These are phyloP conservation scores for Phialophora expanda DNA, from an alignment of 2,329 filamentous ascomycete species.

Conservation along the genomic window DNA sequence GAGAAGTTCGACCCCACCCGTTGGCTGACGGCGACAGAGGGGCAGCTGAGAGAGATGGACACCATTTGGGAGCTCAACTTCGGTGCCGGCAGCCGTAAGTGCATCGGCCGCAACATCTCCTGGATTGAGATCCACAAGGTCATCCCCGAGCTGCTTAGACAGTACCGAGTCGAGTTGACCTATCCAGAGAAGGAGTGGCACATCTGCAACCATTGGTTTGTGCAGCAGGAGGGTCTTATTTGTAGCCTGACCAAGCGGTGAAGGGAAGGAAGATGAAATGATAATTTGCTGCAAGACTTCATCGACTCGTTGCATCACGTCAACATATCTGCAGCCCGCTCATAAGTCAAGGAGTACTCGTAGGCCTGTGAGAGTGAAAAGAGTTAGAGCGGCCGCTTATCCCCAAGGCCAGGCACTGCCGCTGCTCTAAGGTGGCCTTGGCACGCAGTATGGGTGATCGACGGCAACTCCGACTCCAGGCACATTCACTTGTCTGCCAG, in stretches of 20 bases:
- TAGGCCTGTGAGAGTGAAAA: not conserved
- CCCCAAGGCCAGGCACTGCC: not conserved
- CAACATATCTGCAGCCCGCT: not conserved
- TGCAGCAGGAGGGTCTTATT: constrained; percentile 35
- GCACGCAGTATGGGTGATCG: not conserved
- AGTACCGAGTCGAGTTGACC: constrained; percentile 31
- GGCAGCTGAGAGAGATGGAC: constrained; percentile 43
- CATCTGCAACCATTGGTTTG: constrained; percentile 38
- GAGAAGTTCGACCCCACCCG: constrained; percentile 41
- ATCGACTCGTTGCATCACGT: not conserved
- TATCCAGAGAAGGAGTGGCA: constrained; percentile 37
- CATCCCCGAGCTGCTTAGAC: constrained; percentile 37
- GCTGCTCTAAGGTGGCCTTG: not conserved
- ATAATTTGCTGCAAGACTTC: not conserved
- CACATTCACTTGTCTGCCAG: not conserved
- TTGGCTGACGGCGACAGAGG: constrained; percentile 41
- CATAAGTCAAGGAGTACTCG: not conserved
- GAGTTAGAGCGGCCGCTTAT: not conserved
- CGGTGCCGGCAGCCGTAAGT: constrained; percentile 58
- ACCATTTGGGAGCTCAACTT: constrained; percentile 49
- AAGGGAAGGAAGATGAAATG: not conserved
- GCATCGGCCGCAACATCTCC: constrained; percentile 40
- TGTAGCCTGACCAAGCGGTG: constrained; percentile 30
- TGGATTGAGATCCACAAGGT: constrained; percentile 39
- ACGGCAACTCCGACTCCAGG: not conserved